Evolutionary conservation across 768 basidiomycete genomes (phyloP), one percentile per base, ranked within the genome.

Genomic region (Roridomyces roridus): DNA sequence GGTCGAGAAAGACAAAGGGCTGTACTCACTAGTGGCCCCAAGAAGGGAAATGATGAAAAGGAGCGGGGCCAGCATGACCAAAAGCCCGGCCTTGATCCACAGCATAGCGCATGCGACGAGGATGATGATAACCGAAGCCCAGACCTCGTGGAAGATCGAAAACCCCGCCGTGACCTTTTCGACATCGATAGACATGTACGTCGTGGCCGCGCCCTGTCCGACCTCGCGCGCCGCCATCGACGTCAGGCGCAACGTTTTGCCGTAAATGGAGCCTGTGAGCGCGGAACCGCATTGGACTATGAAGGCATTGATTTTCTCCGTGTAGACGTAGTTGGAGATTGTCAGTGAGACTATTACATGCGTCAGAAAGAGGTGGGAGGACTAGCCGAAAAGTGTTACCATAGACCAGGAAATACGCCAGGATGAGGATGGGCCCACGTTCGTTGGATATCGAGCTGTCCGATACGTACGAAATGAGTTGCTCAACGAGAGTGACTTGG

Each of bases 111-210:
- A 59, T 3, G 58, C 47, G 23, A 54, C 36, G 37, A 49, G n/a
- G 34, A 59, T 49, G 36, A 47, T 59, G 2, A 48, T 7, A 34
- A 54, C 46, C 7, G 51, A 40, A 7, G 58, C 25, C 58, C 58
- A 59, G 46, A 59, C 42, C 11, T 54, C 58, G 5, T 59, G 58
- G 10, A 49, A 29, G 5, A 28, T 48, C 12, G 20, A 7, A 37
- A 59, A 54, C 3, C 58, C 58, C 7, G 5, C 8, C 28, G 52
- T 54, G 23, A 41, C 52, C 17, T 54, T 59, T 9, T 59, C 52
- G 51, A 59, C 56, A 45, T 57, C 56, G 17, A 57, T 49, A 10
- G 56, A 51, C 56, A 57, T 57, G 50, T 57, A 57, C 6, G 55
- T 57, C 43, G 55, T 57, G 0, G 48, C 55, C 3, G 55, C 55